Base-by-base conservation (phyloP, 495 filamentous ascomycete genomes). In the Zalerion maritima region DNA sequence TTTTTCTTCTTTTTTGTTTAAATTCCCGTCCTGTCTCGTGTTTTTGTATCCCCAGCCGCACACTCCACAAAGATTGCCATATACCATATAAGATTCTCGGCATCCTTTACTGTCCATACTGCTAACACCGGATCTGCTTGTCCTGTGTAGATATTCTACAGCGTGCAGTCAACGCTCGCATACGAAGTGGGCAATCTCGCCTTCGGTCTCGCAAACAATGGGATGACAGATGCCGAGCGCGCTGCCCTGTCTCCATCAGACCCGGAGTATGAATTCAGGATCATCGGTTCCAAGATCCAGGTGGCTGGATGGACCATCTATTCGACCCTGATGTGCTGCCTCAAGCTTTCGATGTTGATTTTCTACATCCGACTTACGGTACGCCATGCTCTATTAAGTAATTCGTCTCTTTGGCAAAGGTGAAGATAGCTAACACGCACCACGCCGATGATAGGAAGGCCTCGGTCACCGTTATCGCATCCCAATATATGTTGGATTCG, bases 351-450 rank as follows among this genome's bases (percentile, higher is more conserved):
- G 41, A 63, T 75, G 58, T 58, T 61, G 17, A 46, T 64, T 13
- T 75, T 76, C 35, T 78, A 71, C 36, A 56, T 62, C n/a, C 55
- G 71, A 33, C 54, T 78, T 19, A 75, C 69, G 31, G 67, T 72
- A n/a, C n/a, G n/a, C n/a, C n/a, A n/a, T n/a, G n/a, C n/a, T n/a
- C n/a, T n/a, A n/a, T n/a, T n/a, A 49, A 48, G 57, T 38, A 24
- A 14, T 22, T 24, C 20, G 22, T 16, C 13, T 8, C 26, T 26
- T 16, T 14, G 5, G 25, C 16, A 21, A n/a, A 26, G 17, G 9
- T 23, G 12, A 20, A 21, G 18, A 22, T 25, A 14, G 28, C 36
- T 48, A 27, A 42, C 9, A n/a, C n/a, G n/a, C n/a, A n/a, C n/a
- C n/a, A n/a, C n/a, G 30, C 2, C 10, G 18, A 13, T n/a, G 24